Percentiles rank a stretch among this genome's conserved stretches.
Evolutionary conservation across 495 filamentous ascomycete species (phyloP).

Genomic region (Cercophora scortea): DNA sequence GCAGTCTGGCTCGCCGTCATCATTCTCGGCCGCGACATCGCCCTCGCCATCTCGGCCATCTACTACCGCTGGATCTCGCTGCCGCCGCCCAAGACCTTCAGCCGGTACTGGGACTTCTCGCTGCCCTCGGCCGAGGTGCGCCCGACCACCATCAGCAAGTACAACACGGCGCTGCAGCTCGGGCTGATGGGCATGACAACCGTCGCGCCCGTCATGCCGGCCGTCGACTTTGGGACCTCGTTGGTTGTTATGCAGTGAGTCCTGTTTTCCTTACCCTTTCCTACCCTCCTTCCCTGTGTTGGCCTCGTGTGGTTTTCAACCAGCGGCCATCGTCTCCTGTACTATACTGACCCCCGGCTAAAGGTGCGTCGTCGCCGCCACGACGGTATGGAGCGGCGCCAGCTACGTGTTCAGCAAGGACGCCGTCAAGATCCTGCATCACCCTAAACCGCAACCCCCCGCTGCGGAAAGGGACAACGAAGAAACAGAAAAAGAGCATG

Average conservation of each 20-base stretch:
- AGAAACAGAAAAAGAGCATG: conserved; percentile 13
- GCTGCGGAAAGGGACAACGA: background rate
- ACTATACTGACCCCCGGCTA: too few species aligned
- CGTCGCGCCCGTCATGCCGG: conserved; percentile 56
- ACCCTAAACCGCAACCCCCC: background rate
- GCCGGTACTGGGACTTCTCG: conserved; percentile 95
- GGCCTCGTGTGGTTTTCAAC: too few species aligned
- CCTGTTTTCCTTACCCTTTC: background rate
- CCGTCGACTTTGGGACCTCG: conserved; percentile 43
- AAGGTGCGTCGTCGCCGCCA: conserved; percentile 69
- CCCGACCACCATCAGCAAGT: conserved; percentile 85
- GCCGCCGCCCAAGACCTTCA: conserved; percentile 84
- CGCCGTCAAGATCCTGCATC: conserved; percentile 64
- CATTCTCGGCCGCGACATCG: conserved; percentile 84
- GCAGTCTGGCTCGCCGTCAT: conserved; percentile 77
- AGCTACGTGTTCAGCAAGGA: conserved; percentile 77
- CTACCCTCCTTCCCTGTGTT: too few species aligned
- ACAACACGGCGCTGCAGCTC: conserved; percentile 76
- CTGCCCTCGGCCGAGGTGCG: conserved; percentile 88
- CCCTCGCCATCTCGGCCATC: conserved; percentile 79
- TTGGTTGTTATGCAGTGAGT: conserved; percentile 70
- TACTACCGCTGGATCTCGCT: conserved; percentile 94
- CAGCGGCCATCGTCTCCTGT: too few species aligned
- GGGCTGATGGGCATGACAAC: conserved; percentile 72
- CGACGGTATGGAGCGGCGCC: conserved; percentile 76